Percentiles rank a stretch among this genome's conserved stretches.
phyloP scores from a whole-genome alignment of 495 filamentous ascomycete species.

The Hypoxylon intermedium region DNA sequence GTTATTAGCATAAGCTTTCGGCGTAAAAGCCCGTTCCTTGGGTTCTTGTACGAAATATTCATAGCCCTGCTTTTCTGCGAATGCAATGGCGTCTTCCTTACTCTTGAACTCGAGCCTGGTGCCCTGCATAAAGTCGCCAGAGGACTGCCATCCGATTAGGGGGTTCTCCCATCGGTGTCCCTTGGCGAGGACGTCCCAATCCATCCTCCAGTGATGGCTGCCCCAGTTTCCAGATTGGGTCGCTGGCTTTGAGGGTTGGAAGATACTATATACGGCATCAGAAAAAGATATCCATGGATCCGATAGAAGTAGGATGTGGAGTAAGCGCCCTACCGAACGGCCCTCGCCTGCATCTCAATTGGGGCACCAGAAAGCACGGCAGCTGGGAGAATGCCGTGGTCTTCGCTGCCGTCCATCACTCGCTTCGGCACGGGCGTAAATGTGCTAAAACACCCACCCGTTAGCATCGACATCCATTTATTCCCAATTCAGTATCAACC shows the following conservation, averaged over 20 bases:
- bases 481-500: background rate
- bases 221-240: constrained; percentile 92
- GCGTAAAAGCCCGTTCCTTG: constrained; percentile 80
- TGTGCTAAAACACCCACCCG: constrained; percentile 56
- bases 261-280: constrained; percentile 89
- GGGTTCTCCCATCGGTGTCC: constrained; percentile 97
- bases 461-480: constrained; percentile 8
- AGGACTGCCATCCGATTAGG: constrained; percentile 98
- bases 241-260: constrained; percentile 84
- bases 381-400: constrained; percentile 74
- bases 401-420: constrained; percentile 89
- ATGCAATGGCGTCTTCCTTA: constrained; percentile 93
- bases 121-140: constrained; percentile 90
- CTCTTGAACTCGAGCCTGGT: constrained; percentile 86
- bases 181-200: constrained; percentile 91
- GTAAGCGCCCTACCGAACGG: constrained; percentile 73
- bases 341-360: constrained; percentile 88
- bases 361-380: constrained; percentile 92
- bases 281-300: too few species aligned
- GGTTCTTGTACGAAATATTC: constrained; percentile 99
- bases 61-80: constrained; percentile 98
- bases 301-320: background rate
- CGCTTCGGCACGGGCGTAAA: constrained; percentile 89
- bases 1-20: constrained; percentile 97
- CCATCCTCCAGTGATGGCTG: constrained; percentile 90